These are phyloP conservation scores for Erythrobasidium hasegawianum DNA, from an alignment of 1,284 basidiomycete genomes.

Conservation along the genomic window DNA sequence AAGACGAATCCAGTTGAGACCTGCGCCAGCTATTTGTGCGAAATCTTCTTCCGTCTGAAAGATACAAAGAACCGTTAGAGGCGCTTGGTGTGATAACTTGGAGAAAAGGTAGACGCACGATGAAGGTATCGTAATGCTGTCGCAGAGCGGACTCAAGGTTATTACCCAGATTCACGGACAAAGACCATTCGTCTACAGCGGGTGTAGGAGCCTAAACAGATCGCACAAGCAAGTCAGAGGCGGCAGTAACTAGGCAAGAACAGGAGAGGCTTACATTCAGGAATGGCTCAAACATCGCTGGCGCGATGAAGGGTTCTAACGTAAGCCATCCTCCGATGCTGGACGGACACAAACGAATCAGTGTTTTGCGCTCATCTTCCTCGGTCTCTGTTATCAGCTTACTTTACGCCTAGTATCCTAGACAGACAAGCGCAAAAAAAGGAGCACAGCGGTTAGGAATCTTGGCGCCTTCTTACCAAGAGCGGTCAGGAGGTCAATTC, in stretches of 20 bases:
- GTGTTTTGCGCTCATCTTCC: no score
- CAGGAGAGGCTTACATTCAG: slow-evolving; percentile 42
- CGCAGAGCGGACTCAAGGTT: slow-evolving; percentile 57
- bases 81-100: no score
- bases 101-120: slow-evolving; percentile 46
- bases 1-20: slow-evolving; percentile 57
- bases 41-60: slow-evolving; percentile 81
- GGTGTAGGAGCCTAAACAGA: slow-evolving; percentile 52
- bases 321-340: slow-evolving; percentile 67
- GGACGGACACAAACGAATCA: no score
- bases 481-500: no score
- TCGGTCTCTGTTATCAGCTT: no score
- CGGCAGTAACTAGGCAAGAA: neutral
- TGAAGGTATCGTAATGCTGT: slow-evolving; percentile 75
- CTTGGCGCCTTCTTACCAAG: no score
- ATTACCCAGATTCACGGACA: slow-evolving; percentile 62
- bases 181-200: slow-evolving; percentile 73
- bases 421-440: no score
- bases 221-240: neutral
- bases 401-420: slow-evolving; percentile 44
- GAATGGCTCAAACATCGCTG: slow-evolving; percentile 75
- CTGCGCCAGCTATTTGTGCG: slow-evolving; percentile 76
- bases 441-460: no score
- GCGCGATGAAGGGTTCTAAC: slow-evolving; percentile 80
- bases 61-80: no score